Percentiles rank a stretch among this genome's conserved stretches.
phyloP scores from a whole-genome alignment of 129 eudicot genomes.

The Arctium lappa region DNA sequence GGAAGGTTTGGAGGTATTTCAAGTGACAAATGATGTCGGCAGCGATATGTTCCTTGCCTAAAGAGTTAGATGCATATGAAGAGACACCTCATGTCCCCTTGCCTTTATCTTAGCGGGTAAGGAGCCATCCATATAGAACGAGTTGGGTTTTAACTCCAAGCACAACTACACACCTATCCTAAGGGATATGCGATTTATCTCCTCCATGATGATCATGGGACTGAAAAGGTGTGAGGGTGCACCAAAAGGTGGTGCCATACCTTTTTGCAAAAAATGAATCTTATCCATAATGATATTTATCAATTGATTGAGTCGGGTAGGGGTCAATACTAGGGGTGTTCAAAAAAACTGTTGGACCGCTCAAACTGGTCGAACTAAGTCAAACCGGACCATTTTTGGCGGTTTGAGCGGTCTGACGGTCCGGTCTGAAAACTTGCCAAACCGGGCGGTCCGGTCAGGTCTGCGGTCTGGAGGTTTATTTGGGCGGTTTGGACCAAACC shows the following conservation, averaged over 20 bases:
- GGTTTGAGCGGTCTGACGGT: no score
- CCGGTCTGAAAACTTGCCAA: no score
- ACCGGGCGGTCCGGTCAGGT: no score
- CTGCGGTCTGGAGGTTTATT: no score
- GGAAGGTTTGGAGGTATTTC: conserved; percentile 17
- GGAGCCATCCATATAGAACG: background rate
- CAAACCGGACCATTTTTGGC: no score
- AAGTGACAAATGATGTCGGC: conserved; percentile 3
- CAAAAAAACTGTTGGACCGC: no score
- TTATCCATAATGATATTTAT: no score
- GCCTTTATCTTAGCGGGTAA: background rate
- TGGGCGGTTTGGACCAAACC: no score
- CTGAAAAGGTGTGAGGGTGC: background rate
- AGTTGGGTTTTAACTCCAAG: background rate
- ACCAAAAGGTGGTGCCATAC: background rate
- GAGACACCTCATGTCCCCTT: background rate
- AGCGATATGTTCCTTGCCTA: background rate
- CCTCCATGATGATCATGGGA: background rate
- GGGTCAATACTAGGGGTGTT: no score
- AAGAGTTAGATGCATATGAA: background rate
- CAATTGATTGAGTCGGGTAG: no score
- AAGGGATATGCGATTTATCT: background rate
- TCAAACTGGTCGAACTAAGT: no score
- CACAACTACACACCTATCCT: background rate
- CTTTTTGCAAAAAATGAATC: no score